A percentile compares a stretch with the other conserved stretches of the same genome.
Evolutionary conservation across 176 grass and related monocot species (phyloP).

Genomic region (Paspalum vaginatum): DNA sequence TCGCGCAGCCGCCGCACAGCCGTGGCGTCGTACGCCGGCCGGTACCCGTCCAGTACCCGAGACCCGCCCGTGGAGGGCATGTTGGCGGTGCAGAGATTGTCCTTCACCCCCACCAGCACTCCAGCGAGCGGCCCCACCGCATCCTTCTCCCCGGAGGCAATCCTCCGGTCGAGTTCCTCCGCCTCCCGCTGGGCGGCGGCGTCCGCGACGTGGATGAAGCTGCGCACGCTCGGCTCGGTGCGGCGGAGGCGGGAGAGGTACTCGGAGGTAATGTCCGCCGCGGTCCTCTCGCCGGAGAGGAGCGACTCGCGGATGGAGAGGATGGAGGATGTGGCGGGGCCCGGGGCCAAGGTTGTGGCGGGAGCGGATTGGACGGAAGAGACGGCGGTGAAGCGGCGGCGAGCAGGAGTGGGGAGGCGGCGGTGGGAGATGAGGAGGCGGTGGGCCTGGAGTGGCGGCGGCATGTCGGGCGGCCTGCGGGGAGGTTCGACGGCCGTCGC

Average conservation of each 20-base stretch:
- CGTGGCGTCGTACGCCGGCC: conserved; percentile 86
- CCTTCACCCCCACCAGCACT: conserved; percentile 85
- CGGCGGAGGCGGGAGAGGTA: conserved; percentile 84
- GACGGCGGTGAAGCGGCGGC: conserved; percentile 43
- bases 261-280: conserved; percentile 65
- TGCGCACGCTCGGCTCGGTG: conserved; percentile 74
- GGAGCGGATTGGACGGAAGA: conserved; percentile 55
- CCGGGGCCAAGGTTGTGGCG: conserved; percentile 44
- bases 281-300: conserved; percentile 66
- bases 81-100: conserved; percentile 82
- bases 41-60: conserved; percentile 80
- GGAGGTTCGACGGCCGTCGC: conserved; percentile 37
- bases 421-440: conserved; percentile 61
- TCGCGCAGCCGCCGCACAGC: conserved; percentile 74
- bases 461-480: conserved; percentile 51
- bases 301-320: conserved; percentile 78
- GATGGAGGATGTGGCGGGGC: conserved; percentile 42
- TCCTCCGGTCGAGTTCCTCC: conserved; percentile 63
- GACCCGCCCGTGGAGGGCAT: conserved; percentile 96
- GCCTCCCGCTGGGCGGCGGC: conserved; percentile 68
- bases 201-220: conserved; percentile 87
- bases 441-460: conserved; percentile 64
- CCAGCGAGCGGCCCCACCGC: conserved; percentile 71
- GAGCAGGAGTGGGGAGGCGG: conserved; percentile 31
- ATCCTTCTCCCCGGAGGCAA: conserved; percentile 57